Base-by-base conservation (phyloP, 345 rosid genomes). In the Balakata baccata region DNA sequence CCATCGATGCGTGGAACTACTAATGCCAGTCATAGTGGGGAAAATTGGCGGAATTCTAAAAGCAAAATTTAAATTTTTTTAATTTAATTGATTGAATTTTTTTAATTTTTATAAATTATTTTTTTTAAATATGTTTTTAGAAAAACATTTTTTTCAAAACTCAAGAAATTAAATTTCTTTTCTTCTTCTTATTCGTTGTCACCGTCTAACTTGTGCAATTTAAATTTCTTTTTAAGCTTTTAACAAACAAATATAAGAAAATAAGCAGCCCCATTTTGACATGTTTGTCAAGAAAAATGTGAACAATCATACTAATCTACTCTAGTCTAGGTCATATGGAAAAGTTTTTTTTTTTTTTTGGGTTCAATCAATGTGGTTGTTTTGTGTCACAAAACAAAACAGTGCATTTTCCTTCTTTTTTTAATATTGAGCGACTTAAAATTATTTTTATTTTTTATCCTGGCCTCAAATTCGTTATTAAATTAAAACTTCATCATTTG, bases 11-110 rank as follows among this genome's bases (percentile, higher is more conserved):
- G n/a, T n/a, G n/a, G n/a, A n/a, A n/a, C n/a, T n/a, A n/a, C n/a
- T n/a, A n/a, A 62, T 64, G 62, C 37, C 79, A 59, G 80, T 80
- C 66, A 72, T 50, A n/a, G 45, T 57, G 1, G 8, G 25, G 14
- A 2, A 43, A 64, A 25, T 43, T 29, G 3, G 20, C 9, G n/a
- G n/a, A n/a, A n/a, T n/a, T n/a, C n/a, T n/a, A n/a, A n/a, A n/a
- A n/a, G n/a, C n/a, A n/a, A 67, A 29, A 29, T 29, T 2, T 29
- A 29, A 1, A 29, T 18, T 29, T n/a, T n/a, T n/a, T n/a, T 51
- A 3, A n/a, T n/a, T n/a, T n/a, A n/a, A n/a, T n/a, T n/a, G n/a
- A n/a, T n/a, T n/a, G n/a, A n/a, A n/a, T n/a, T n/a, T n/a, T n/a
- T n/a, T n/a, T n/a, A n/a, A n/a, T n/a, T n/a, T n/a, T n/a, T n/a